Percentiles rank a stretch among this genome's conserved stretches.
Evolutionary conservation across 1,139 yeast genomes (phyloP).

Genomic region (Yamadazyma dendronema): DNA sequence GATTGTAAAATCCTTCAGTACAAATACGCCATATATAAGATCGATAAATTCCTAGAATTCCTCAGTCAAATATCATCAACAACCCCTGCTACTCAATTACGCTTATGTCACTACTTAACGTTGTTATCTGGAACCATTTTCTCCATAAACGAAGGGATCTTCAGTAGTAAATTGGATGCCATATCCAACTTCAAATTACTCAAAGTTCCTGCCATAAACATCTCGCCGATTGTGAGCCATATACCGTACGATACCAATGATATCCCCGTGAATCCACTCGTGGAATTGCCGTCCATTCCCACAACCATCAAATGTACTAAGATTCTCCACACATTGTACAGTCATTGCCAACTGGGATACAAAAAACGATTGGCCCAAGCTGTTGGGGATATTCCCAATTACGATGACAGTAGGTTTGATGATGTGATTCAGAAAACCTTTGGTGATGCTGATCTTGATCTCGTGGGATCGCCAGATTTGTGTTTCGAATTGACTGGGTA

Average conservation of each 20-base stretch:
- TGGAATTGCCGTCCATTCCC: constrained; percentile 29
- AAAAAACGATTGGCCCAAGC: constrained; percentile 46
- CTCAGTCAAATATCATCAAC: constrained; percentile 9
- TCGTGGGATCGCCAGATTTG: constrained; percentile 15
- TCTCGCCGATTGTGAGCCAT: constrained; percentile 39
- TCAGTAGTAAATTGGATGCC: constrained; percentile 41
- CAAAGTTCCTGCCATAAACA: constrained; percentile 27
- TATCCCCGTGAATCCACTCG: constrained; percentile 26
- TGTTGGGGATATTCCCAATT: constrained; percentile 26
- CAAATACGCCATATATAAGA: constrained; percentile 37
- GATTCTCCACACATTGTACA: constrained; percentile 34
- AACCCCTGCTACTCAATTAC: constrained; percentile 1
- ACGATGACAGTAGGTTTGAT: constrained; percentile 6
- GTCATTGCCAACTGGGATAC: constrained; percentile 47
- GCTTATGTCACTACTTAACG: constrained; percentile 35
- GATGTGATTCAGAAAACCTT: constrained; percentile 4
- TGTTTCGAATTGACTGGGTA: constrained; percentile 18
- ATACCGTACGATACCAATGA: constrained; percentile 43
- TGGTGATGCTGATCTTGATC: constrained; percentile 14
- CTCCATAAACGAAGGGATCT: constrained; percentile 48
- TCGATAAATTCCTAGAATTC: constrained; percentile 23
- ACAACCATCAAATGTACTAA: constrained; percentile 34
- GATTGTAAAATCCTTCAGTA: constrained; percentile 42
- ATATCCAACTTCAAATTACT: constrained; percentile 41
- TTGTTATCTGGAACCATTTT: constrained; percentile 45